These are phyloP conservation scores for Cryptococcus hybrid DNA, from an alignment of 1,284 basidiomycete genomes.

Conservation along the genomic window DNA sequence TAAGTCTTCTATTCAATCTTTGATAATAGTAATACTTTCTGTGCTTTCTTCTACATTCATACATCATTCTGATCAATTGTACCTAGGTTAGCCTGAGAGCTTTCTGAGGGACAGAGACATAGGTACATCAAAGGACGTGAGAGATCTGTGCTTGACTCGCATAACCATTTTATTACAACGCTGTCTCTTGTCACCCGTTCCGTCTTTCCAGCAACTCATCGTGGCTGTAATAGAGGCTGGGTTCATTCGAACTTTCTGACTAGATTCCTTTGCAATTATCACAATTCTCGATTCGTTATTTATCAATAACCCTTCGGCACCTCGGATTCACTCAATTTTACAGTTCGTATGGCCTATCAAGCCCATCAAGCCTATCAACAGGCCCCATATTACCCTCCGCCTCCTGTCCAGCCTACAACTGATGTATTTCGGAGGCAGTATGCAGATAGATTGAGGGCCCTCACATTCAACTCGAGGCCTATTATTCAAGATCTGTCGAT, in stretches of 20 bases:
- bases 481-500: conserved; percentile 95
- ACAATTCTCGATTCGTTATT: not conserved
- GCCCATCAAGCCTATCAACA: conserved; percentile 11
- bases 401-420: conserved; percentile 12
- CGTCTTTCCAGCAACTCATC: not conserved
- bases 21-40: too few species aligned
- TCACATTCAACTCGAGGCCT: conserved; percentile 93
- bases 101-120: not conserved
- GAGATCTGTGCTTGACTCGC: not conserved
- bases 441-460: conserved; percentile 69
- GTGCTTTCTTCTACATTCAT: too few species aligned
- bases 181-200: not conserved
- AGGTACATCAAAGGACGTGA: not conserved
- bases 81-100: too few species aligned
- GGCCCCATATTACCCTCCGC: conserved; percentile 2
- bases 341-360: conserved; percentile 10
- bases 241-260: too few species aligned
- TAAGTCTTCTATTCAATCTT: too few species aligned
- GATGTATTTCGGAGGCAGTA: conserved; percentile 59
- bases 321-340: not conserved
- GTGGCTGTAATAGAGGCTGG: not conserved
- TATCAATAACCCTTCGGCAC: not conserved
- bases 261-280: not conserved
- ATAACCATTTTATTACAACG: not conserved
- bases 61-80: too few species aligned